phyloP scores from a whole-genome alignment of 495 filamentous ascomycete genomes.

The Friedmanniomyces endolithicus region DNA sequence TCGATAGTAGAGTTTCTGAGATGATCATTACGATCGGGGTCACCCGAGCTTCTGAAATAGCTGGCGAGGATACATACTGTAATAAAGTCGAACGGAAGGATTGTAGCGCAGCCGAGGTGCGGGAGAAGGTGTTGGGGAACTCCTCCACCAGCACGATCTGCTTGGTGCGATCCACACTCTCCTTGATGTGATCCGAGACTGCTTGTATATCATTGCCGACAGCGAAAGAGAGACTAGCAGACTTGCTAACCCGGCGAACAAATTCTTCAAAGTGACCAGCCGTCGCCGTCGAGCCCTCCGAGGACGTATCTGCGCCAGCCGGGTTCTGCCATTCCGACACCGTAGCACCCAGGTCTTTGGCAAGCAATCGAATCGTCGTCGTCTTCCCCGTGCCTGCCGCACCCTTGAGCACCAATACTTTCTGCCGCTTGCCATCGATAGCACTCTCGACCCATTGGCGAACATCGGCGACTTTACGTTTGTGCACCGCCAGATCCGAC shows the following conservation, averaged over 20 bases:
- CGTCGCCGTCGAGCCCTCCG: slow-evolving; percentile 50
- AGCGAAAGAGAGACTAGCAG: slow-evolving; percentile 45
- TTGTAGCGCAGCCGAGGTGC: slow-evolving; percentile 51
- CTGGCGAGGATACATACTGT: slow-evolving; percentile 52
- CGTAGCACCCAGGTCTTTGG: slow-evolving; percentile 56
- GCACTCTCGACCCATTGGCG: slow-evolving; percentile 65
- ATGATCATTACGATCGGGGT: slow-evolving; percentile 74
- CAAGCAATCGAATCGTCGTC: slow-evolving; percentile 64
- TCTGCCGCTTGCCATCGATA: slow-evolving; percentile 46
- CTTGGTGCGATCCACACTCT: background rate
- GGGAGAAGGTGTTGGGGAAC: slow-evolving; percentile 71
- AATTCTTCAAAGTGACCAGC: slow-evolving; percentile 84
- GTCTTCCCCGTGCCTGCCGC: slow-evolving; percentile 92
- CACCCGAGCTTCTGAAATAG: slow-evolving; percentile 36
- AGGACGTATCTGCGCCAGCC: slow-evolving; percentile 41
- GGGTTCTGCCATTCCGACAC: slow-evolving; percentile 90
- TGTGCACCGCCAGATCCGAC: slow-evolving; percentile 84
- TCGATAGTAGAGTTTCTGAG: slow-evolving; percentile 72
- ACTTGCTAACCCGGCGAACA: slow-evolving; percentile 62
- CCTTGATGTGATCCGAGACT: background rate
- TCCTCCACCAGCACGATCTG: slow-evolving; percentile 82
- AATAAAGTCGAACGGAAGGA: slow-evolving; percentile 66
- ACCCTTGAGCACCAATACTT: slow-evolving; percentile 73
- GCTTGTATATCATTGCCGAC: background rate
- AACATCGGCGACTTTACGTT: slow-evolving; percentile 82